A percentile compares a stretch with the other conserved stretches of the same genome.
phyloP scores from a whole-genome alignment of 2,329 filamentous ascomycete genomes.

The Aspergillus bombycis region DNA sequence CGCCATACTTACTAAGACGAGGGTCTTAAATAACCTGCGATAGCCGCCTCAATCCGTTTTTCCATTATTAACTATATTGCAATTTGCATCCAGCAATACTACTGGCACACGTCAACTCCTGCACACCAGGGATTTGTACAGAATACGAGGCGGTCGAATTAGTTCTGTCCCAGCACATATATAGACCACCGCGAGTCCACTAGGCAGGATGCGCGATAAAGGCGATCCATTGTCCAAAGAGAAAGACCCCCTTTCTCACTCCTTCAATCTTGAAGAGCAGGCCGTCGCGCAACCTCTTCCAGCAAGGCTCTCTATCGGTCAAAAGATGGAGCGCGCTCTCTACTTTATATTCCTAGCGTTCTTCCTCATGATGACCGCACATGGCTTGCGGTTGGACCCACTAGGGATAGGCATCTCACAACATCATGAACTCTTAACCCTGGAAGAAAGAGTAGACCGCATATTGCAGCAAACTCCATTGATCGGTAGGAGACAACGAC shows the following conservation, averaged over 20 bases:
- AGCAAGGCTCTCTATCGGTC: neutral
- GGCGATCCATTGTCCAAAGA: neutral
- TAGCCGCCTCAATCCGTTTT: neutral
- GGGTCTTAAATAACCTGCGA: neutral
- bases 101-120: neutral
- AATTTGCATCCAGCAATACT: neutral
- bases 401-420: conserved; percentile 9
- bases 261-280: neutral
- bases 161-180: neutral
- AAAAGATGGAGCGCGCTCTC: neutral
- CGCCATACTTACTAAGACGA: neutral
- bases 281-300: neutral
- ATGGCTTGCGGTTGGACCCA: conserved; percentile 11
- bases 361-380: neutral
- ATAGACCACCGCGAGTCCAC: neutral
- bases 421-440: conserved; percentile 18
- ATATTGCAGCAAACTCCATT: conserved; percentile 53
- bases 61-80: neutral
- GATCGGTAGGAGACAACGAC: conserved; percentile 43
- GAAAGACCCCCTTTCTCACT: neutral
- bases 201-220: neutral
- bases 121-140: neutral
- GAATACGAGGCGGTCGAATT: neutral
- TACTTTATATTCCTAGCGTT: neutral
- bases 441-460: conserved; percentile 45